Conservation (phyloP, 257 asterid species). For the Prunella vulgaris region DNA sequence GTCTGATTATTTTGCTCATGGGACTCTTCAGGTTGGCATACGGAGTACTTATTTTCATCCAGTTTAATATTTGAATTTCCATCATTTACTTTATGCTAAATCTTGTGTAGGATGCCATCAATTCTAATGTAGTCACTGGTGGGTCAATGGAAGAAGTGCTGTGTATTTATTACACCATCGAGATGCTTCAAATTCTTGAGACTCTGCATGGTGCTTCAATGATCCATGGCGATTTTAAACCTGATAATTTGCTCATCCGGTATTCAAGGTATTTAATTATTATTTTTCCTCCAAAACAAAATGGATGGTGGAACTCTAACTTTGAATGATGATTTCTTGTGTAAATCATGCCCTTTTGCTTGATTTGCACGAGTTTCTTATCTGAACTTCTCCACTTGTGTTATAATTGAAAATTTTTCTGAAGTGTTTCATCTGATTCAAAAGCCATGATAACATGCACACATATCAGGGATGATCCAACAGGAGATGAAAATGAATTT, state of each 20-base stretch:
- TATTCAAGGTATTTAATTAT: constrained; percentile 68
- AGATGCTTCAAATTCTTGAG: constrained; percentile 87
- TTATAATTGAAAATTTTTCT: neutral
- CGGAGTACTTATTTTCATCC: constrained; percentile 14
- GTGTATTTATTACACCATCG: constrained; percentile 86
- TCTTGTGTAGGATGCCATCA: constrained; percentile 78
- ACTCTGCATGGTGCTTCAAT: constrained; percentile 60
- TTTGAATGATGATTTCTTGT: neutral
- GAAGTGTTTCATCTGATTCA: too few species aligned
- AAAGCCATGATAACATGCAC: neutral
- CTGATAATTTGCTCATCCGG: constrained; percentile 89
- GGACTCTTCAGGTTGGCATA: constrained; percentile 89
- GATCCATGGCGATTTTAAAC: constrained; percentile 95
- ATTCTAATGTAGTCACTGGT: constrained; percentile 55
- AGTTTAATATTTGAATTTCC: neutral
- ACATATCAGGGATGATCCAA: constrained; percentile 58
- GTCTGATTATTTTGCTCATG: constrained; percentile 69
- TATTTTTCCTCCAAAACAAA: neutral
- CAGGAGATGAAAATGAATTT: constrained; percentile 44
- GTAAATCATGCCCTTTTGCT: constrained; percentile 4
- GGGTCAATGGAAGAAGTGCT: constrained; percentile 85
- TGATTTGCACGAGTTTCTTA: too few species aligned
- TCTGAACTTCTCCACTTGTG: neutral
- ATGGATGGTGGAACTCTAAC: constrained; percentile 5
- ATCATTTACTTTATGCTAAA: constrained; percentile 20